Conservation (phyloP, 148 eudicot species). For the Amaranthus cruentus region DNA sequence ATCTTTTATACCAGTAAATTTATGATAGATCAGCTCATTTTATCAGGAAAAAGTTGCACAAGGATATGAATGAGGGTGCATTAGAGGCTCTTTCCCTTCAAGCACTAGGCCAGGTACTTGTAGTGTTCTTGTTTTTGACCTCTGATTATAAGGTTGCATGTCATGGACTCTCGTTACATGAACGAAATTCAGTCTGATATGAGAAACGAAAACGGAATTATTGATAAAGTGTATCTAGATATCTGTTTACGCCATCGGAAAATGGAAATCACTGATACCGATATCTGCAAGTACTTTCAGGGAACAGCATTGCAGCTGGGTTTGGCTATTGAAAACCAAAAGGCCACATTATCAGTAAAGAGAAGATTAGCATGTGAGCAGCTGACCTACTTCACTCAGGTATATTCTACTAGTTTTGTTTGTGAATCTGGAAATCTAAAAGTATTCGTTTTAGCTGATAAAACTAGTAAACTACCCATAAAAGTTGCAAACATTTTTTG, state of each 20-base stretch:
- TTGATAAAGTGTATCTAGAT: neutral
- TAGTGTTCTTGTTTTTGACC: neutral
- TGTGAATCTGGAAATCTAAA: neutral
- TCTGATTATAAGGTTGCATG: neutral
- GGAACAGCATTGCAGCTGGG: slow-evolving; percentile 93
- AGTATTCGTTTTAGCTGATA: neutral
- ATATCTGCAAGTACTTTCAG: slow-evolving; percentile 33
- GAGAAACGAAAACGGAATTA: neutral
- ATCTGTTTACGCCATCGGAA: neutral
- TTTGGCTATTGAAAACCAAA: slow-evolving; percentile 72
- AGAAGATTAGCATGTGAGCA: slow-evolving; percentile 92
- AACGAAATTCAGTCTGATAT: neutral
- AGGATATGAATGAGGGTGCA: slow-evolving; percentile 65
- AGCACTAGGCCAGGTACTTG: slow-evolving; percentile 78
- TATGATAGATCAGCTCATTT: slow-evolving; percentile 2
- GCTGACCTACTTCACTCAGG: slow-evolving; percentile 74
- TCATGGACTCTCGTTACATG: neutral
- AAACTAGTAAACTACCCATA: neutral
- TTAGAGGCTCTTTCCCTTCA: slow-evolving; percentile 72
- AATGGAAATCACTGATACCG: neutral
- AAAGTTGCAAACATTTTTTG: neutral
- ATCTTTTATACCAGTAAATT: neutral
- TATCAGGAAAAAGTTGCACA: slow-evolving; percentile 61
- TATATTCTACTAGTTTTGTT: slow-evolving; percentile 3
- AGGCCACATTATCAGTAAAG: slow-evolving; percentile 81